Percentiles rank a stretch among this genome's conserved stretches.
Conservation (phyloP, 2,329 filamentous ascomycete genomes). For the Penicillium sp. region DNA sequence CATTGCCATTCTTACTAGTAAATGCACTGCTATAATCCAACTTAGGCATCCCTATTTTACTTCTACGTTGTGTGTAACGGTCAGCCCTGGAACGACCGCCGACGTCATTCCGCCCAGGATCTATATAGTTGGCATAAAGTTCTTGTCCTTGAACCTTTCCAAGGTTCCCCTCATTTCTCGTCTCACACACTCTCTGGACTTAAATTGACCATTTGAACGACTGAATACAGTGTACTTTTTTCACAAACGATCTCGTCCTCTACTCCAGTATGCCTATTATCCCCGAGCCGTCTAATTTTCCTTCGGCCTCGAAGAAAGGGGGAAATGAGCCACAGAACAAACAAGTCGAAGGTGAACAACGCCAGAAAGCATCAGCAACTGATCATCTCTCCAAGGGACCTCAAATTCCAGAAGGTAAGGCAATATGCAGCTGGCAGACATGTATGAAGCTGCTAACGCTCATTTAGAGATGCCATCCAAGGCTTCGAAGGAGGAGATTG, state of each 20-base stretch:
- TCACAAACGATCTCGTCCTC: neutral
- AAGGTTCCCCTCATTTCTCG: neutral
- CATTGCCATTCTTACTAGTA: neutral
- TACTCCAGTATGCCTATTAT: conserved; percentile 29
- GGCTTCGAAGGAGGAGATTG: conserved; percentile 61
- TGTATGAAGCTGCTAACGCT: neutral
- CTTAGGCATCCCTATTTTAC: neutral
- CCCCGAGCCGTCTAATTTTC: conserved; percentile 26
- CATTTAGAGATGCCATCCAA: conserved; percentile 40
- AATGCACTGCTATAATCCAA: neutral
- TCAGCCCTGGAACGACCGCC: conserved; percentile 8
- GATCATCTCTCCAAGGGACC: conserved; percentile 45
- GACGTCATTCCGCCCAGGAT: conserved; percentile 19
- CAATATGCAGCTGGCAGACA: conserved; percentile 7
- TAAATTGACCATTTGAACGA: neutral
- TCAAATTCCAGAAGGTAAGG: conserved; percentile 40
- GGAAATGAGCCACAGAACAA: conserved; percentile 17
- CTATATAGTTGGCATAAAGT: conserved; percentile 7
- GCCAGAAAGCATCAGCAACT: conserved; percentile 30
- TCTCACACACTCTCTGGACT: neutral
- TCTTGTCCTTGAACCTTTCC: neutral
- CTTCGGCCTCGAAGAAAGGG: conserved; percentile 18
- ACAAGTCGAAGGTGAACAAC: conserved; percentile 29
- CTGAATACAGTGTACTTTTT: neutral
- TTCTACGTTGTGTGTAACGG: neutral